A percentile compares a stretch with the other conserved stretches of the same genome.
Conservation (phyloP, 2,329 filamentous ascomycete species). For the Chalaropsis ovoidea region DNA sequence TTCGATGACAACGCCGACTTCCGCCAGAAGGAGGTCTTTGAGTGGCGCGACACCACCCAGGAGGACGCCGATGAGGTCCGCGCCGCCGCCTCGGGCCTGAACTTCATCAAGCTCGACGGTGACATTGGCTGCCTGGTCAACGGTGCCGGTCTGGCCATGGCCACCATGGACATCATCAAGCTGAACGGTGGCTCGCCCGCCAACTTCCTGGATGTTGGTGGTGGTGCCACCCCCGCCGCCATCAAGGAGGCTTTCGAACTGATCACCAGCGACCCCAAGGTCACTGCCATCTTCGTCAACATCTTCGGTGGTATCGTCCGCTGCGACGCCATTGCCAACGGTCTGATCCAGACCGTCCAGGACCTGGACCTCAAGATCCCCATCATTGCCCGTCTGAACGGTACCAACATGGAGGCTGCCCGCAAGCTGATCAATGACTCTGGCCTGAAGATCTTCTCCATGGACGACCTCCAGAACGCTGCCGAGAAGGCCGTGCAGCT, state of each 20-base stretch:
- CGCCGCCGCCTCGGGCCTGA: constrained; percentile 85
- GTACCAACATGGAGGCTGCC: constrained; percentile 94
- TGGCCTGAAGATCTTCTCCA: constrained; percentile 98
- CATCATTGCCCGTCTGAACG: constrained; percentile 93
- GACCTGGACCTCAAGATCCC: constrained; percentile 92
- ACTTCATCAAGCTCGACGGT: constrained; percentile 99
- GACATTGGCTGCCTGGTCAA: constrained; percentile 99
- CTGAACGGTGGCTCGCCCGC: constrained; percentile 91
- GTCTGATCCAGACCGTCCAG: constrained; percentile 89
- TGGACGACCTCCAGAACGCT: constrained; percentile 92
- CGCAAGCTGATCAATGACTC: constrained; percentile 92
- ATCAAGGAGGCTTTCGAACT: constrained; percentile 98
- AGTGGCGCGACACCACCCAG: constrained; percentile 86
- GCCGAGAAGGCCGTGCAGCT: constrained; percentile 98
- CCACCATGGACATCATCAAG: constrained; percentile 99
- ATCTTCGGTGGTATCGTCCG: constrained; percentile 99
- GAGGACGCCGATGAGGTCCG: constrained; percentile 97
- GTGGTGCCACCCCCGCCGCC: constrained; percentile 89
- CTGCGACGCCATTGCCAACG: constrained; percentile 93
- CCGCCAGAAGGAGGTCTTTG: constrained; percentile 93
- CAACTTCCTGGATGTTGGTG: constrained; percentile 98
- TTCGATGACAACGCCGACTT: constrained; percentile 99
- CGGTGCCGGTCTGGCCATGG: constrained; percentile 97
- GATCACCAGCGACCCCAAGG: constrained; percentile 96
- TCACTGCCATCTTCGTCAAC: constrained; percentile 98